Evolutionary conservation across 495 filamentous ascomycete species (phyloP), one percentile per base, ranked within the genome.

Genomic region (Aspergillus baeticus): DNA sequence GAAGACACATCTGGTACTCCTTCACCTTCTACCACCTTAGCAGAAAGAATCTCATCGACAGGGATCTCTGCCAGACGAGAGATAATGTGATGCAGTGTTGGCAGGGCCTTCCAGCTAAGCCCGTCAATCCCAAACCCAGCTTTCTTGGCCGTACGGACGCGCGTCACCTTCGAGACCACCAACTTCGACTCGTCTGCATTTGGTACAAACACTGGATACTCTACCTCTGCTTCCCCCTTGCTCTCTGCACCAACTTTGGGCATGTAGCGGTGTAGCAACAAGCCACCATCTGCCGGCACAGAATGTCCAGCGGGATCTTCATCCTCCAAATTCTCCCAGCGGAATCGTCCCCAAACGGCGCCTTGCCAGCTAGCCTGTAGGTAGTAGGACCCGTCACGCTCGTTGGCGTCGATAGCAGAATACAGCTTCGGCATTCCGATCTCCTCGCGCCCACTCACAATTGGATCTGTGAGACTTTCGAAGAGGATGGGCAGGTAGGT

Each of bases 351-450:
- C 68, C 72, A 82, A 0, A 62, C 62, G 1, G 72, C 72, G 3
- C 79, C 79, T 43, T 78, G 54, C 80, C 80, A 83, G 46, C 72
- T 71, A 2, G 74, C 70, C 39, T 66, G 62, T 15, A 79, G 54
- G 29, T 69, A 68, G 52, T 74, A 77, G 2, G 70, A 70, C 2
- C 58, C 58, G n/a, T 54, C 51, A 6, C 68, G 66, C 23, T 69
- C 67, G 43, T 73, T 51, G 1, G 79, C 63, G 36, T 80, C 74
- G 51, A 85, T 70, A 0, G 75, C 72, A 22, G 69, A 69, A 42
- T 74, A 82, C 6, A 84, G 45, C 65, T 83, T 84, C 2, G 82
- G 80, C 73, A 84, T 78, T 6, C 81, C 81, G 13, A 82, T 68
- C 61, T 84, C 81, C 33, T 86, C 82, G 21, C 79, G 63, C 0